phyloP scores from a whole-genome alignment of 2,329 filamentous ascomycete genomes.

The Exophiala sp. region DNA sequence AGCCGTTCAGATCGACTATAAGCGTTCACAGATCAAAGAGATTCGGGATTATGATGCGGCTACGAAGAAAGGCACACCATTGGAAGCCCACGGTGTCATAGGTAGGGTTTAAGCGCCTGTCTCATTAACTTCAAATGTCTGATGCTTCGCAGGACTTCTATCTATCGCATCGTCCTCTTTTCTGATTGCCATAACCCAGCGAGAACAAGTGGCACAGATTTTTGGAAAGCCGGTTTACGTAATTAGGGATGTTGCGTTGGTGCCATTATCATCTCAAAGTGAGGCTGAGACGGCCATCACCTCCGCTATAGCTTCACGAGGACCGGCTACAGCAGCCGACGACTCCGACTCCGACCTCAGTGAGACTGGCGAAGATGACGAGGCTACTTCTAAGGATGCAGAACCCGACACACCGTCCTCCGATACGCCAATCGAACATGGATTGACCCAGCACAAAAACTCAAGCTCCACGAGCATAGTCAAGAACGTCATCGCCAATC shows the following conservation, averaged over 20 bases:
- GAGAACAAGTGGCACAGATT: constrained; percentile 84
- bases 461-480: constrained; percentile 62
- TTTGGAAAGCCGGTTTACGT: constrained; percentile 79
- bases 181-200: constrained; percentile 79
- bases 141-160: constrained; percentile 64
- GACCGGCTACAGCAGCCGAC: constrained; percentile 14
- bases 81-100: constrained; percentile 55
- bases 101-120: constrained; percentile 43
- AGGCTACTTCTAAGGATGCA: constrained; percentile 2
- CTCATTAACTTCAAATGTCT: constrained; percentile 2
- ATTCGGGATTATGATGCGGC: constrained; percentile 32
- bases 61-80: constrained; percentile 34
- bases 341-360: constrained; percentile 29
- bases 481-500: constrained; percentile 80
- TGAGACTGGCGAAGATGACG: constrained; percentile 30
- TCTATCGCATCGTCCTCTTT: constrained; percentile 78
- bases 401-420: constrained; percentile 12
- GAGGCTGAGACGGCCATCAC: constrained; percentile 72
- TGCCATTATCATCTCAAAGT: constrained; percentile 71
- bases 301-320: constrained; percentile 27
- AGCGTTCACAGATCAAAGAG: constrained; percentile 52
- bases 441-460: constrained; percentile 25
- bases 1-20: constrained; percentile 70
- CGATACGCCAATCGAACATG: constrained; percentile 7
- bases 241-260: constrained; percentile 84